These are phyloP conservation scores for Combretum micranthum DNA, from an alignment of 345 rosid genomes.

Conservation along the genomic window DNA sequence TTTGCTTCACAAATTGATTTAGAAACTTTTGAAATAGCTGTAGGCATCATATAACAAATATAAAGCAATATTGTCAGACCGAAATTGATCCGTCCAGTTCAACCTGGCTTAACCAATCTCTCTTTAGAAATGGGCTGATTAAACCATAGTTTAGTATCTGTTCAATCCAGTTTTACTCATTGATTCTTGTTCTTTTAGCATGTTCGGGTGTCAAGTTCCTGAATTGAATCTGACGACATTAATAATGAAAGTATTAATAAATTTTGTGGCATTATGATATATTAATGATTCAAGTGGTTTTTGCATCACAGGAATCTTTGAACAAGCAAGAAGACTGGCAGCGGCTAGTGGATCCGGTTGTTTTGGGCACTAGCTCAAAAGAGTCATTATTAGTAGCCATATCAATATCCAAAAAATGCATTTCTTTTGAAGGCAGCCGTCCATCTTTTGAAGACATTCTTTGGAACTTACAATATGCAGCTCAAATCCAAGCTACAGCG, in stretches of 20 bases:
- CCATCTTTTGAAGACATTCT: constrained; percentile 50
- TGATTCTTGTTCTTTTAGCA: no score
- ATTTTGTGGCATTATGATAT: no score
- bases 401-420: constrained; percentile 37
- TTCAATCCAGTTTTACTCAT: no score
- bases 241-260: no score
- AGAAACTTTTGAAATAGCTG: not conserved
- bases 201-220: no score
- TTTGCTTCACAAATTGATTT: not conserved
- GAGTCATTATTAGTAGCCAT: constrained; percentile 37
- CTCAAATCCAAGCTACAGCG: constrained; percentile 36
- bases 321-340: constrained; percentile 23
- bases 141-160: no score
- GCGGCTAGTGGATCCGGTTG: constrained; percentile 26
- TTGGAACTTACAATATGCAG: constrained; percentile 50
- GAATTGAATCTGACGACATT: no score
- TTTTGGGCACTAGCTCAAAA: constrained; percentile 28
- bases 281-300: not conserved
- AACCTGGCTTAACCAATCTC: no score
- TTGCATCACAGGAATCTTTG: constrained; percentile 26
- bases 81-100: no score
- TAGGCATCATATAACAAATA: no score
- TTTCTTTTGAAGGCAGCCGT: constrained; percentile 30
- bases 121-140: no score
- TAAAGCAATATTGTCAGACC: no score